Base-by-base conservation (phyloP, 441 rosid species). In the Adansonia madagascariensis region DNA sequence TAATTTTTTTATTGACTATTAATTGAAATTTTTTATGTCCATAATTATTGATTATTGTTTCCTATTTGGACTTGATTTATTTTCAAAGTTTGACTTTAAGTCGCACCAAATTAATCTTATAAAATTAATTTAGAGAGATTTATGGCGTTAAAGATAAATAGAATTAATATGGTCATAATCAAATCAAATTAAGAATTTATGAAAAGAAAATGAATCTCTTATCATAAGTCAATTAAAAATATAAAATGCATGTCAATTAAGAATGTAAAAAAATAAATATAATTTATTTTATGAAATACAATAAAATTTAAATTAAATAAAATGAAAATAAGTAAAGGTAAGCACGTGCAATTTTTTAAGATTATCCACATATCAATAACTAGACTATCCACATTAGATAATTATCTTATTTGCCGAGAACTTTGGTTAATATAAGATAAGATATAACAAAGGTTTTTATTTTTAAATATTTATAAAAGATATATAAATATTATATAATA, bases 11-110 rank as follows among this genome's bases (percentile, higher is more conserved):
- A 35, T 62, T 27, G 31, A 27, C 39, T 12, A 14, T 62, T 62
- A 12, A 62, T 27, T 0, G 10, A 31, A 62, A 27, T 27, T 2
- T 11, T 11, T 50, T 27, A 27, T 31, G 44, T 27, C 18, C 41
- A 10, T 31, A 31, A 14, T 35, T 62, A 62, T 62, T 31, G 44
- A 31, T 62, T 31, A 31, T 14, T 62, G 18, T 62, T 31, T 31
- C 67, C 2, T 27, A 43, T 62, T 62, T 62, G 67, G 35, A 62
- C 67, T 14, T 62, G 67, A 62, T 9, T 62, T 20, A 57, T 20
- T 8, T 57, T 57, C 8, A 7, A 57, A 56, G 8, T 56, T 56
- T 18, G 9, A 56, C 2, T 56, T 56, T 56, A 17, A 62, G 14
- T 31, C 44, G 18, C 15, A 31, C 67, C 67, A 31, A 62, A 62